A percentile compares a stretch with the other conserved stretches of the same genome.
Conservation (phyloP, 495 filamentous ascomycete genomes). For the Cudoniella acicularis region DNA sequence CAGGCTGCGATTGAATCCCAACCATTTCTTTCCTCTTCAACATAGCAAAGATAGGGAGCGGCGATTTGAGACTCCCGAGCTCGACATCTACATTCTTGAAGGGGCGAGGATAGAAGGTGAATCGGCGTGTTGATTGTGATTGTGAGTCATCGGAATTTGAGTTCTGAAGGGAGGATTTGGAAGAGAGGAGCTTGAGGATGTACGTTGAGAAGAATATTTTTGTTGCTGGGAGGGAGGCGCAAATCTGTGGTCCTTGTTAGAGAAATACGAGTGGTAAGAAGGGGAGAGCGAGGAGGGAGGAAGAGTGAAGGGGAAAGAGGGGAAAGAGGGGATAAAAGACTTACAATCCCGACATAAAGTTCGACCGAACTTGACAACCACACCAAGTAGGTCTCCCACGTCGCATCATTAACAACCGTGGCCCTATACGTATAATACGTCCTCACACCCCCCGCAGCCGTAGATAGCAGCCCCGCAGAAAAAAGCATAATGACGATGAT, state of each 20-base stretch:
- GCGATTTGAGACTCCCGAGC: too few relatives aligned
- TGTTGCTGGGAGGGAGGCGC: neutral
- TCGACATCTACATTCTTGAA: too few relatives aligned
- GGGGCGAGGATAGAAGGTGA: neutral
- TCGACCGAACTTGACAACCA: slow-evolving; percentile 52
- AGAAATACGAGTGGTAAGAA: neutral
- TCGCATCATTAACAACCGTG: slow-evolving; percentile 38
- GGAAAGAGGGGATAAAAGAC: slow-evolving; percentile 19
- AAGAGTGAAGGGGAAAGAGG: neutral
- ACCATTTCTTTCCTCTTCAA: too few relatives aligned
- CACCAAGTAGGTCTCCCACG: slow-evolving; percentile 51
- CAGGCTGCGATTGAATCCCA: too few relatives aligned
- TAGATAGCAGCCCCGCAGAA: slow-evolving; percentile 52
- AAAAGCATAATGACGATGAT: slow-evolving; percentile 57
- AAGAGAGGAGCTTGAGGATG: neutral
- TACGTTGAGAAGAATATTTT: neutral
- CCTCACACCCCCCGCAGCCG: slow-evolving; percentile 50
- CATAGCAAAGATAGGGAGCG: too few relatives aligned
- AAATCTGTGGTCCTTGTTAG: neutral
- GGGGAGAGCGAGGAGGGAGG: neutral
- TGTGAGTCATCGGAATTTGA: neutral
- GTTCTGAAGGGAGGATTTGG: neutral
- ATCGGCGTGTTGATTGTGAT: neutral
- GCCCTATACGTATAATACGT: slow-evolving; percentile 33
- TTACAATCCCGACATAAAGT: slow-evolving; percentile 58